Percentiles rank a stretch among this genome's conserved stretches.
Evolutionary conservation across 495 filamentous ascomycete species (phyloP).

Genomic region (Haplographium delicatum): DNA sequence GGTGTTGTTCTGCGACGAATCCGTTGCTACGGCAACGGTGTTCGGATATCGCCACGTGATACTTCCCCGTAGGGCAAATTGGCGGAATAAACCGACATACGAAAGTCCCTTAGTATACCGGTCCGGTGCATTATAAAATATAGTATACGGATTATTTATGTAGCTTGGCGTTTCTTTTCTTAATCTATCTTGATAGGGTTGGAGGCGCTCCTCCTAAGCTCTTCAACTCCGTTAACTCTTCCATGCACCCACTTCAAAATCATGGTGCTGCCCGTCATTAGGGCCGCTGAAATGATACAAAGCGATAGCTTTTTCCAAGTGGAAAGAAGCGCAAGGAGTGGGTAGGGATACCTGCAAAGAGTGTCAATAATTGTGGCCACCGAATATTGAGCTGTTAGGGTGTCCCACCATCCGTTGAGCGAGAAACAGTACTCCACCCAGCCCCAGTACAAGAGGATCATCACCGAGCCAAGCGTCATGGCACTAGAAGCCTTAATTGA

Average conservation of each 20-base stretch:
- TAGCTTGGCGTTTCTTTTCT: background rate
- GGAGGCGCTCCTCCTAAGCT: background rate
- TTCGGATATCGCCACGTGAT: too few species aligned
- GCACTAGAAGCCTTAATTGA: slow-evolving; percentile 55
- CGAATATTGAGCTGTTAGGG: slow-evolving; percentile 3
- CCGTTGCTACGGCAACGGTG: too few species aligned
- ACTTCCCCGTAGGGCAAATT: too few species aligned
- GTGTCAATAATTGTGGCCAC: slow-evolving; percentile 17
- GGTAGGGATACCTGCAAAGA: slow-evolving; percentile 71
- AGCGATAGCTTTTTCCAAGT: background rate
- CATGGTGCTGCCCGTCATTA: background rate
- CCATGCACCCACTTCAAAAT: background rate
- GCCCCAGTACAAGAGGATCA: slow-evolving; percentile 75
- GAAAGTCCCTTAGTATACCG: too few species aligned
- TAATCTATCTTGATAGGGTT: background rate
- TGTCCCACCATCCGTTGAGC: slow-evolving; percentile 61
- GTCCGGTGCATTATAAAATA: too few species aligned
- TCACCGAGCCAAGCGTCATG: slow-evolving; percentile 50
- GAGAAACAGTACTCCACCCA: slow-evolving; percentile 77
- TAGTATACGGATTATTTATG: too few species aligned
- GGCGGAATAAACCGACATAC: too few species aligned
- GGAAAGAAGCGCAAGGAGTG: slow-evolving; percentile 59
- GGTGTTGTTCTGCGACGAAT: too few species aligned
- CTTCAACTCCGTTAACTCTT: background rate
- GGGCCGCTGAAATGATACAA: background rate